phyloP scores from a whole-genome alignment of 2,329 filamentous ascomycete species.

The Ceratocystiopsis minuta region DNA sequence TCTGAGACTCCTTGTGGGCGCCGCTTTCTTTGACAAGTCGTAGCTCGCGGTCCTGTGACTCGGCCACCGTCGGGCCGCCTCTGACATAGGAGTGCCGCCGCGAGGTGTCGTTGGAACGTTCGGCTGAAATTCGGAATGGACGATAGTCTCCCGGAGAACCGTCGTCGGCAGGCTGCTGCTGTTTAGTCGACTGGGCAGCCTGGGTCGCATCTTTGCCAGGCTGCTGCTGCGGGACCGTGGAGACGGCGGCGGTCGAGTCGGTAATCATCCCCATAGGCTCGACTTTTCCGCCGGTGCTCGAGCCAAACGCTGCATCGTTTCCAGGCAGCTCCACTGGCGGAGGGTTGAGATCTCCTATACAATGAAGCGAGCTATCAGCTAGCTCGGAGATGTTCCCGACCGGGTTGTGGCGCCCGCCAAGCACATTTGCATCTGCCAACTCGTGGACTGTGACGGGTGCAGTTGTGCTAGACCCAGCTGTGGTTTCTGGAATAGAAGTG shows the following conservation, averaged over 20 bases:
- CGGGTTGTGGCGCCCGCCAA: conserved; percentile 15
- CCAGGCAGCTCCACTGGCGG: conserved; percentile 27
- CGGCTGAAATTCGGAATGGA: not conserved
- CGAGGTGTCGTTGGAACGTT: no score
- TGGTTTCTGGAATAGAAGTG: conserved; percentile 4
- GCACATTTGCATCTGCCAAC: conserved; percentile 12
- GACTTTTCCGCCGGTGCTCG: no score
- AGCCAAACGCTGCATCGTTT: conserved; percentile 9
- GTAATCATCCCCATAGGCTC: no score
- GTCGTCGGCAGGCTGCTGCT: no score
- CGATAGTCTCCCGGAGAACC: not conserved
- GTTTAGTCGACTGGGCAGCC: no score
- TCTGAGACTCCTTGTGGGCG: conserved; percentile 5
- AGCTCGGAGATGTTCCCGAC: conserved; percentile 30
- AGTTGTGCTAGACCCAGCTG: conserved; percentile 12
- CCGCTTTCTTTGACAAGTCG: not conserved
- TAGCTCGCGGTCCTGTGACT: no score
- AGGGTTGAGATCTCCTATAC: conserved; percentile 24
- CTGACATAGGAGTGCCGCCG: no score
- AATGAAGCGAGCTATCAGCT: conserved; percentile 22
- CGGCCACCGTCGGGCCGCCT: no score
- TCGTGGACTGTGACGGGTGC: conserved; percentile 7
- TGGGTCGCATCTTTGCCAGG: conserved; percentile 7
- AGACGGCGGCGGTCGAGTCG: no score
- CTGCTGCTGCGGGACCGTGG: conserved; percentile 9